Percentiles rank a stretch among this genome's conserved stretches.
Conservation (phyloP, 495 filamentous ascomycete species). For the Daldinia childiae region DNA sequence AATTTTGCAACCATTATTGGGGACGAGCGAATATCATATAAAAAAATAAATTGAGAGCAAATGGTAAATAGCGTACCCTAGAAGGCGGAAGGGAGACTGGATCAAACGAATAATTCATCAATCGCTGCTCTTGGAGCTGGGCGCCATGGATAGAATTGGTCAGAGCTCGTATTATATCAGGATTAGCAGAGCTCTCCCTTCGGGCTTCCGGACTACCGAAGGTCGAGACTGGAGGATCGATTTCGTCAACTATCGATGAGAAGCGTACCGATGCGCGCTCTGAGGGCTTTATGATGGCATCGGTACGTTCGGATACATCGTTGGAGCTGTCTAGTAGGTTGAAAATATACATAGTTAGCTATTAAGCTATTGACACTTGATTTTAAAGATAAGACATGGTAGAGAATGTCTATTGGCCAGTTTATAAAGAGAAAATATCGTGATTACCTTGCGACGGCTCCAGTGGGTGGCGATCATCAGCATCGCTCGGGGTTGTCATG, state of each 20-base stretch:
- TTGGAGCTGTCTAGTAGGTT: slow-evolving; percentile 39
- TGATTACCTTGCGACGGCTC: slow-evolving; percentile 40
- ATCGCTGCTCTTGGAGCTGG: slow-evolving; percentile 79
- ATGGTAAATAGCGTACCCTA: slow-evolving; percentile 67
- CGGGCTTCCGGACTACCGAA: slow-evolving; percentile 44
- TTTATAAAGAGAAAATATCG: slow-evolving; percentile 20
- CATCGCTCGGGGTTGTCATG: slow-evolving; percentile 43
- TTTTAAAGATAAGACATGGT: not conserved
- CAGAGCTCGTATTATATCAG: slow-evolving; percentile 75
- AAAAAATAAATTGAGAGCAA: slow-evolving; percentile 13
- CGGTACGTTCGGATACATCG: slow-evolving; percentile 36
- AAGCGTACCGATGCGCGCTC: slow-evolving; percentile 73
- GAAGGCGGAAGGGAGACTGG: slow-evolving; percentile 87
- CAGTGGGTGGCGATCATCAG: slow-evolving; percentile 19
- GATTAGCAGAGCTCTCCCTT: slow-evolving; percentile 57
- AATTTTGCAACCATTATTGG: slow-evolving; percentile 1
- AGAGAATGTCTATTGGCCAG: not conserved
- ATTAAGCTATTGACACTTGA: slow-evolving; percentile 16
- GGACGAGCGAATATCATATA: slow-evolving; percentile 6
- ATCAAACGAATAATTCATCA: slow-evolving; percentile 86
- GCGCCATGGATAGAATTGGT: slow-evolving; percentile 76
- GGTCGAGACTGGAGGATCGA: slow-evolving; percentile 61
- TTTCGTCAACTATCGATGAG: slow-evolving; percentile 77
- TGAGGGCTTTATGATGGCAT: slow-evolving; percentile 37
- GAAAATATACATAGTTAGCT: slow-evolving; percentile 32